phyloP scores from a whole-genome alignment of 441 rosid species.

The Populus hybrid region DNA sequence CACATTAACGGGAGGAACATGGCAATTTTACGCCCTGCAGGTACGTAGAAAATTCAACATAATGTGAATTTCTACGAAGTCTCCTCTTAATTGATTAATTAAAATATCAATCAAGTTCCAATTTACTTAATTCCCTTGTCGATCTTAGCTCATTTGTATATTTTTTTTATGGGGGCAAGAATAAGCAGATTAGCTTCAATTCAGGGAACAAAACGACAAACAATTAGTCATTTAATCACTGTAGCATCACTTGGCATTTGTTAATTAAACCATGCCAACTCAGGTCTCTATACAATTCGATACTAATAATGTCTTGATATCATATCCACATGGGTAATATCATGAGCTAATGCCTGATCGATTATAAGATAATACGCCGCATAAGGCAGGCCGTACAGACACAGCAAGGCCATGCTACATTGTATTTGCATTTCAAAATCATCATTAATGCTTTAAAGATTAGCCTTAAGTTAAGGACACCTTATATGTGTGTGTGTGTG shows the following conservation, averaged over 20 bases:
- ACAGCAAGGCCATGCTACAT: constrained; percentile 11
- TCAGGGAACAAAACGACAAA: constrained; percentile 34
- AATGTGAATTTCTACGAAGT: neutral
- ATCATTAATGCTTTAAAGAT: neutral
- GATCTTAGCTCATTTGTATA: neutral
- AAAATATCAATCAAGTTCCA: neutral
- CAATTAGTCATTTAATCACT: constrained; percentile 6
- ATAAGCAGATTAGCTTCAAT: constrained; percentile 20
- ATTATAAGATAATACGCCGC: constrained; percentile 10
- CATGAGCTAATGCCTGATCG: neutral
- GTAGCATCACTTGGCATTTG: constrained; percentile 6
- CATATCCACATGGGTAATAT: constrained; percentile 18
- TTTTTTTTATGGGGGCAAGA: neutral
- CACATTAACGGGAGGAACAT: neutral
- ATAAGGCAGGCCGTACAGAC: constrained; percentile 30
- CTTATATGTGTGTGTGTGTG: too few relatives aligned
- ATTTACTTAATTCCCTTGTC: neutral
- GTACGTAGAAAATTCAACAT: neutral
- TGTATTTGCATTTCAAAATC: neutral
- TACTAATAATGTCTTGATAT: neutral
- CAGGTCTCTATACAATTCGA: neutral
- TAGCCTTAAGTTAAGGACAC: neutral
- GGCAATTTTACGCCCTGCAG: neutral
- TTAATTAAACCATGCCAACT: constrained; percentile 5
- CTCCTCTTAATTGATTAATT: neutral